Conservation (phyloP, 371 early-diverging fungal genomes). For the Mucor irregularis region DNA sequence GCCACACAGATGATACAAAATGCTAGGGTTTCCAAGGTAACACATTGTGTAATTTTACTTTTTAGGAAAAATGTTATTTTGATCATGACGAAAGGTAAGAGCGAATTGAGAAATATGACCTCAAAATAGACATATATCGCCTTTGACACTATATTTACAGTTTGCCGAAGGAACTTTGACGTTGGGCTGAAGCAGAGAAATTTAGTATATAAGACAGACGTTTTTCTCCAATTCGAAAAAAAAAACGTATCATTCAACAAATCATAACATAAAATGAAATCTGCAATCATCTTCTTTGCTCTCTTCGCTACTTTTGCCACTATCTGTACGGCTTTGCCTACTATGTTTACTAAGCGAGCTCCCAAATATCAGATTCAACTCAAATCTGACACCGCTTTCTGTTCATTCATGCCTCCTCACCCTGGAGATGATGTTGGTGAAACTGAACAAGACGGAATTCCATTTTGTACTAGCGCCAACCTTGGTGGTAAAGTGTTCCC, state of each 20-base stretch:
- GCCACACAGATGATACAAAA: neutral
- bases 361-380: slow-evolving; percentile 14
- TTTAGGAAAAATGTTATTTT: neutral
- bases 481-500: slow-evolving; percentile 35
- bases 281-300: slow-evolving; percentile 1
- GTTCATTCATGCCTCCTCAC: slow-evolving; percentile 44
- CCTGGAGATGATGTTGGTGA: slow-evolving; percentile 36
- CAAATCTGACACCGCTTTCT: slow-evolving; percentile 25
- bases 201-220: neutral
- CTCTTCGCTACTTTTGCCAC: neutral
- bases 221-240: neutral
- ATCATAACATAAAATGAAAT: slow-evolving; percentile 3
- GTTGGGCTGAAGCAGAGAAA: no score
- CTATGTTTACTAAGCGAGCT: neutral
- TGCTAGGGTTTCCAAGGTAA: neutral
- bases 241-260: neutral
- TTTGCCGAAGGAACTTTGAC: no score
- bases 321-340: slow-evolving; percentile 5
- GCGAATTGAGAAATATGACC: neutral
- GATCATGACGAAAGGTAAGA: neutral
- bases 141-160: no score
- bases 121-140: neutral
- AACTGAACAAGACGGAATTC: slow-evolving; percentile 37
- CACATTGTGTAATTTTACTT: neutral
- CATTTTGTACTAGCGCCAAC: slow-evolving; percentile 32